Evolutionary conservation across 768 basidiomycete species (phyloP).

Genomic region (Boletus rubroflammeus): DNA sequence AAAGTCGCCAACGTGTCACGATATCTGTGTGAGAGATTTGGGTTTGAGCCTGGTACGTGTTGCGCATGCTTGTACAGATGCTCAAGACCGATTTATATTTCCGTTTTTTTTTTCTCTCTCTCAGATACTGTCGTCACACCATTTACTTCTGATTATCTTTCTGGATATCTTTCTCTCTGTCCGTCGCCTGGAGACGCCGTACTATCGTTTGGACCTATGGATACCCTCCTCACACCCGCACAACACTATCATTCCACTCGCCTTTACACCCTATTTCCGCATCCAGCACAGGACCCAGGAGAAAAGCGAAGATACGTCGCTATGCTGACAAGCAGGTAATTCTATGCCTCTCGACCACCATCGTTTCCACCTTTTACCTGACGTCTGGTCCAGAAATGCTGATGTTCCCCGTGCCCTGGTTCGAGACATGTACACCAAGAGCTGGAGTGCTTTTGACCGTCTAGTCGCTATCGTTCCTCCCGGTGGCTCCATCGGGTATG

Average conservation of each 20-base stretch:
- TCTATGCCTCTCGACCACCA: neutral
- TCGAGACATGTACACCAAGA: constrained; percentile 89
- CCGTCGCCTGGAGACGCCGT: constrained; percentile 73
- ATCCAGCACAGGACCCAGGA: constrained; percentile 73
- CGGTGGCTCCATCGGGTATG: constrained; percentile 83
- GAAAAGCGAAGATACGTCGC: constrained; percentile 76
- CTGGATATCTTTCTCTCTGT: constrained; percentile 71
- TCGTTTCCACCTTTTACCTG: neutral
- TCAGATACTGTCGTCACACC: constrained; percentile 69
- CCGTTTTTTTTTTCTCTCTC: neutral
- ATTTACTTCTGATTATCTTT: constrained; percentile 75
- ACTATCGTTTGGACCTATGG: constrained; percentile 78
- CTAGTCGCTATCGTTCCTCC: constrained; percentile 88
- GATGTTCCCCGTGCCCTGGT: constrained; percentile 82
- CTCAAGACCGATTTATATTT: neutral
- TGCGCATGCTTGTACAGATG: neutral
- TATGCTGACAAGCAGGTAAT: constrained; percentile 65
- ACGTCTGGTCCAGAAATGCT: constrained; percentile 54
- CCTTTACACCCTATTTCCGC: constrained; percentile 70
- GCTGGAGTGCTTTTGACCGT: constrained; percentile 89
- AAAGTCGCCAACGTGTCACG: constrained; percentile 64
- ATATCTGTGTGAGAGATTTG: constrained; percentile 77
- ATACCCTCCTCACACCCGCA: constrained; percentile 70
- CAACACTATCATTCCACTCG: constrained; percentile 72
- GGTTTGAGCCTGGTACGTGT: constrained; percentile 66